Base-by-base conservation (phyloP, 192 early-diverging fungal genomes). In the Geranomyces michiganensis region DNA sequence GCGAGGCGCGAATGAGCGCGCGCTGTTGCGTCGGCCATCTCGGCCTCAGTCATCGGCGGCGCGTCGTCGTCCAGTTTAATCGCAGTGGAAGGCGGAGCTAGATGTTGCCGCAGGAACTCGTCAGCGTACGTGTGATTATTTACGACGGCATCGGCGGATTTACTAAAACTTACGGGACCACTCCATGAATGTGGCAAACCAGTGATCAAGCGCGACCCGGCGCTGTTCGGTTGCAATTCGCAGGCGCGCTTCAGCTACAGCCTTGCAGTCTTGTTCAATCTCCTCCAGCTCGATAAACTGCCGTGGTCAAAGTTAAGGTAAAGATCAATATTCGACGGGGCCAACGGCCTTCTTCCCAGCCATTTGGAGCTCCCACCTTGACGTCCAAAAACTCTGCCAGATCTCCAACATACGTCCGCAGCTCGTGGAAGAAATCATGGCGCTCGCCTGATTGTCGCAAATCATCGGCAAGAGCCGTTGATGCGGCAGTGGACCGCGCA, bases 351-450 rank as follows among this genome's bases (percentile, higher is more conserved):
- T n/a, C n/a, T 10, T 10, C 9, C 17, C 10, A 9, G 56, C n/a
- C n/a, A n/a, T n/a, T n/a, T n/a, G 29, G 17, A 10, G 5, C 44
- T 1, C 8, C 2, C 30, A 79, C 74, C 67, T 82, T 82, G 15
- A 53, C 66, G 29, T 82, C 81, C 43, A 82, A 59, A 51, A 82
- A 82, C 29, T 79, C 78, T 4, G 72, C 66, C 29, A 82, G 58
- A 58, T 82, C 71, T 22, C 58, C 63, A 22, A 79, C 51, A 67
- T 65, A 82, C n/a, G 44, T 58, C 9, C 47, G n/a, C 17, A 82
- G 53, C 1, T 80, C 76, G 55, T 82, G 75, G 55, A 70, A 82
- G 53, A 72, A 82, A 30, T 69, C 66, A 65, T 79, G 76, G 17
- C 76, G 62, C 4, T 58, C 49, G 1, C 72, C 63, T 13, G 73